phyloP scores from a whole-genome alignment of 345 rosid species.

The Lepidium didymum region DNA sequence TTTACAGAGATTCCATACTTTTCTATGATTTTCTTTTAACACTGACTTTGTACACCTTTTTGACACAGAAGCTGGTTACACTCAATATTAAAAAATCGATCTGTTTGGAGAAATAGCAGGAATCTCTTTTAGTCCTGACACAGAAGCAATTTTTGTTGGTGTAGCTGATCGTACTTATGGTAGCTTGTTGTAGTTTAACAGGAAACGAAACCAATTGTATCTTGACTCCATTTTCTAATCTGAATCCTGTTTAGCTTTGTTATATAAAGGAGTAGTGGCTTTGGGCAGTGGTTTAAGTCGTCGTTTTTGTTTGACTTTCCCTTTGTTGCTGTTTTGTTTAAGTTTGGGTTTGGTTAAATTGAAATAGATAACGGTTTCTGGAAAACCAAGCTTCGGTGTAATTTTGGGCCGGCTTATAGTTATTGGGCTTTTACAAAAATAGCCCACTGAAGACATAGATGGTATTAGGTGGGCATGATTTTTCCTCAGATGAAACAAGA shows the following conservation, averaged over 20 bases:
- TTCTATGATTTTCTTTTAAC: too few relatives aligned
- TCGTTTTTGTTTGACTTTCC: constrained; percentile 8
- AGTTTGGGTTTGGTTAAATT: background rate
- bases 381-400: too few relatives aligned
- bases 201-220: constrained; percentile 36
- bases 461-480: too few relatives aligned
- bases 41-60: constrained; percentile 83
- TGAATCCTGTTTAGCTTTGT: too few relatives aligned
- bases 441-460: background rate
- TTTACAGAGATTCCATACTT: too few relatives aligned
- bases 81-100: constrained; percentile 74
- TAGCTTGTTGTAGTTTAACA: constrained; percentile 73
- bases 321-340: background rate
- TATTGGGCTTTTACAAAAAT: background rate
- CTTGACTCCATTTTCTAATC: constrained; percentile 49
- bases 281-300: background rate
- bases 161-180: constrained; percentile 87
- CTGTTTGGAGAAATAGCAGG: constrained; percentile 92
- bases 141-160: constrained; percentile 77
- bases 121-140: constrained; percentile 82
- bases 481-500: background rate
- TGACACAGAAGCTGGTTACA: constrained; percentile 55
- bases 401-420: background rate
- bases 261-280: background rate
- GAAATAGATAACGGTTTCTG: too few relatives aligned